Conservation (phyloP, 2,329 filamentous ascomycete species). For the Ambrosiella cleistominuta region DNA sequence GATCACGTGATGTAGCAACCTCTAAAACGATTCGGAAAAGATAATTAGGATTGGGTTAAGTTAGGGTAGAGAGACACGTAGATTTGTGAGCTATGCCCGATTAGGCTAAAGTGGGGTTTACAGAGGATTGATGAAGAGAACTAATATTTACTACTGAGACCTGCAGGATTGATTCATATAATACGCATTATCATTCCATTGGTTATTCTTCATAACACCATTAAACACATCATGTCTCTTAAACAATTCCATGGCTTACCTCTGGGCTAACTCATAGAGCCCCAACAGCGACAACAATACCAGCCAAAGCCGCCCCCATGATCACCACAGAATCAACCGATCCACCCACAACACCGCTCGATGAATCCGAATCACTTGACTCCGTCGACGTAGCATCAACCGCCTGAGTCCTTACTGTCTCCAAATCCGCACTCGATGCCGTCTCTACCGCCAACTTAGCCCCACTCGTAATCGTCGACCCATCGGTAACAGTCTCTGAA, state of each 20-base stretch:
- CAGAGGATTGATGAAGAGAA: no score
- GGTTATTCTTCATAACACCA: no score
- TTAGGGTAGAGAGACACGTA: not conserved
- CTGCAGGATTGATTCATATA: no score
- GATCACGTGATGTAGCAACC: not conserved
- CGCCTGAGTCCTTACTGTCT: conserved; percentile 15
- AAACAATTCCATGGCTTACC: no score
- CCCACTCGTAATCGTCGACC: conserved; percentile 11
- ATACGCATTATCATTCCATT: no score
- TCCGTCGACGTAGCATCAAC: conserved; percentile 12
- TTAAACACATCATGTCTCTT: no score
- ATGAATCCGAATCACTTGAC: conserved; percentile 2
- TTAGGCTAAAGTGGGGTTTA: no score
- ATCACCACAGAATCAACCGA: conserved; percentile 12
- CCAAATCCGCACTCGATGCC: conserved; percentile 12
- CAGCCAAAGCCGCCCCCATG: conserved; percentile 14
- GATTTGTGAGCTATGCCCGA: not conserved
- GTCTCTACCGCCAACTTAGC: conserved; percentile 12
- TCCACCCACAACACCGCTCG: conserved; percentile 7
- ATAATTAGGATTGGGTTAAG: not conserved
- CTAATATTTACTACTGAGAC: no score
- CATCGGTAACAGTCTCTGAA: conserved; percentile 5
- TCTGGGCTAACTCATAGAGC: conserved; percentile 12
- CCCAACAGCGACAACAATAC: conserved; percentile 14
- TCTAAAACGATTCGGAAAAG: not conserved